Evolutionary conservation across 345 rosid species (phyloP), one percentile per base, ranked within the genome.

Genomic region (Moricandia moricandioides): DNA sequence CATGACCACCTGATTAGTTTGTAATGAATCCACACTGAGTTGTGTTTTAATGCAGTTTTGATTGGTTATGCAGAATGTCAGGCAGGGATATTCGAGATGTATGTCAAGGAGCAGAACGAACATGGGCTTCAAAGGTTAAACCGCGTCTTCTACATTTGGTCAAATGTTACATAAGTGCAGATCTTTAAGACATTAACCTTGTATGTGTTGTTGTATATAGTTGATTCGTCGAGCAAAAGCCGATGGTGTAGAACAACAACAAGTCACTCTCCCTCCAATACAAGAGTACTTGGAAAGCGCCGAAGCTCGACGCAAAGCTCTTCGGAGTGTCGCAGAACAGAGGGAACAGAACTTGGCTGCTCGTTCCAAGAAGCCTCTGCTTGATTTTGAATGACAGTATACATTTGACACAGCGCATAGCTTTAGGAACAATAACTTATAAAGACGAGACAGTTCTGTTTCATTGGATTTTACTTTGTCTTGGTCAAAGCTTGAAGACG

Each of bases 61-160:
- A 66, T 70, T 43, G 70, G 43, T 11, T 39, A 26, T 61, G 62
- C 86, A 95, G 94, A 72, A 88, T 95, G 96, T 92, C 98, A 24
- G 97, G 96, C 63, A 86, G 99, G 80, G 98, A 90, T 79, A 91
- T 90, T 1, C 73, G 91, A 73, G 97, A 92, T 71, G 86, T 84
- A 51, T 92, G 98, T 75, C 96, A 92, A 84, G 96, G 88, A 80
- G 97, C 98, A 34, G 99, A 95, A 85, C 82, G 99, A 13, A 75
- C 84, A 24, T 89, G 99, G 98, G 99, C 98, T 56, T 92, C 98
- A 17, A 92, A 90, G 96, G 99, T 86, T 43, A 2, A 43, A 21
- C 29, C n/a, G 2, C 1, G 45, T 45, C 18, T 45, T 14, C 17
- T n/a, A 2, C 17, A 45, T 45, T 45, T 45, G 52, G 52, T 45